Conservation (phyloP, 371 early-diverging fungal species). For the Lichtheimia corymbifera region DNA sequence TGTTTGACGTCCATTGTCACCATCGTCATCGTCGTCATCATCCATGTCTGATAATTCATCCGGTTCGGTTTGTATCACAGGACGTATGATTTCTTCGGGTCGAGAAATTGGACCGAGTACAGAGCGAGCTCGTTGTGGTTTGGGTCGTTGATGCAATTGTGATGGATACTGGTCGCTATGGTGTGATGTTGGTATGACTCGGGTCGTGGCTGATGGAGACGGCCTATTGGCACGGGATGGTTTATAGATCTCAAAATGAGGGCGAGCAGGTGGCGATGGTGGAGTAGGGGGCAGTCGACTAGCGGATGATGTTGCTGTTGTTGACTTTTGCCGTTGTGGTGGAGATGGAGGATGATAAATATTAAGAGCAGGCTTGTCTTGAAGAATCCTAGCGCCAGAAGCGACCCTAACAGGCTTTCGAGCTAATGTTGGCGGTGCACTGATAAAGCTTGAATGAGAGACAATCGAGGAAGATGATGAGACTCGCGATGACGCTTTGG, state of each 20-base stretch:
- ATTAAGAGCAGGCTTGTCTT: conserved; percentile 15
- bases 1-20: conserved; percentile 24
- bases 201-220: background rate
- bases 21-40: background rate
- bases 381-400: conserved; percentile 2
- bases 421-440: conserved; percentile 4
- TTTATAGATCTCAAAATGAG: conserved; percentile 20
- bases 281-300: background rate
- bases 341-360: conserved; percentile 20
- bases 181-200: conserved; percentile 2
- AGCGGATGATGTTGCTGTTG: background rate
- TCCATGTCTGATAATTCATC: conserved; percentile 11
- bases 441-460: conserved; percentile 6
- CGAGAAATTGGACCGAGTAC: conserved; percentile 5
- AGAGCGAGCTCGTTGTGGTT: background rate
- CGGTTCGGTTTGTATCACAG: background rate
- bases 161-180: background rate
- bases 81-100: background rate
- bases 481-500: conserved; percentile 8
- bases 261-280: conserved; percentile 5
- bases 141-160: background rate
- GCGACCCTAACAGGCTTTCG: conserved; percentile 6
- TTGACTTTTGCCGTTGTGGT: background rate
- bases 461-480: conserved; percentile 6
- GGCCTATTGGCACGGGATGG: conserved; percentile 6